These are phyloP conservation scores for Grosmannia serpens DNA, from an alignment of 2,329 filamentous ascomycete genomes.

Conservation along the genomic window DNA sequence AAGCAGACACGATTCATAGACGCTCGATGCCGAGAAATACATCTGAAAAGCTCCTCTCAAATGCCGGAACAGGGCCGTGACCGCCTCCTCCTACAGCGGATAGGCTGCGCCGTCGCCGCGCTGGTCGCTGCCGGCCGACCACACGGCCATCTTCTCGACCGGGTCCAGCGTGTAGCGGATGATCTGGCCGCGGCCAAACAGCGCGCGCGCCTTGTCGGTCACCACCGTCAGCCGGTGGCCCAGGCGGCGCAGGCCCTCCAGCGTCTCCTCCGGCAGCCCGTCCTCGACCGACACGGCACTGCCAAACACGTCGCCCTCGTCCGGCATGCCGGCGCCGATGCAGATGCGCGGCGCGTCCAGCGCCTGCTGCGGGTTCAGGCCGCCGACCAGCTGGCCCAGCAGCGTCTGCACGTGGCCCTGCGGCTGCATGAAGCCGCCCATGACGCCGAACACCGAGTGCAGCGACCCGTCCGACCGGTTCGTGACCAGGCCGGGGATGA, in stretches of 20 bases:
- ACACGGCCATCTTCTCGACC: conserved; percentile 58
- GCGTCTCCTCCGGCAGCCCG: conserved; percentile 58
- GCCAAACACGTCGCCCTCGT: conserved; percentile 44
- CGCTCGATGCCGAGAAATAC: background rate
- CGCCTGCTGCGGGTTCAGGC: conserved; percentile 72
- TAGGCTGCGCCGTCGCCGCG: conserved; percentile 69
- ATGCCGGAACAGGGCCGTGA: no score
- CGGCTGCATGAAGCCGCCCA: conserved; percentile 98
- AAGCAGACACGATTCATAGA: background rate
- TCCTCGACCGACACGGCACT: conserved; percentile 70
- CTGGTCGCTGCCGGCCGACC: conserved; percentile 80
- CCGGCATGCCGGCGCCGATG: conserved; percentile 63
- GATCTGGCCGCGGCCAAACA: conserved; percentile 82
- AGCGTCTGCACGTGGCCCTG: conserved; percentile 93
- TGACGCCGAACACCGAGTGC: conserved; percentile 84
- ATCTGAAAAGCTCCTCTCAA: background rate
- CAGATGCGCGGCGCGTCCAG: conserved; percentile 88
- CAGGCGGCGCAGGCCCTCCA: conserved; percentile 53
- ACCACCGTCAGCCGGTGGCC: conserved; percentile 67
- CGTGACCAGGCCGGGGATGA: conserved; percentile 87
- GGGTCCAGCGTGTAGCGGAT: conserved; percentile 65
- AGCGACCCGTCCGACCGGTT: conserved; percentile 61
- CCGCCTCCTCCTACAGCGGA: conserved; percentile 36
- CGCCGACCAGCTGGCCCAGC: conserved; percentile 76
- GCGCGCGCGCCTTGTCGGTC: conserved; percentile 48